Percentiles rank a stretch among this genome's conserved stretches.
These are phyloP conservation scores for Penicillium sumatraense DNA, from an alignment of 2,329 filamentous ascomycete genomes.

Conservation along the genomic window DNA sequence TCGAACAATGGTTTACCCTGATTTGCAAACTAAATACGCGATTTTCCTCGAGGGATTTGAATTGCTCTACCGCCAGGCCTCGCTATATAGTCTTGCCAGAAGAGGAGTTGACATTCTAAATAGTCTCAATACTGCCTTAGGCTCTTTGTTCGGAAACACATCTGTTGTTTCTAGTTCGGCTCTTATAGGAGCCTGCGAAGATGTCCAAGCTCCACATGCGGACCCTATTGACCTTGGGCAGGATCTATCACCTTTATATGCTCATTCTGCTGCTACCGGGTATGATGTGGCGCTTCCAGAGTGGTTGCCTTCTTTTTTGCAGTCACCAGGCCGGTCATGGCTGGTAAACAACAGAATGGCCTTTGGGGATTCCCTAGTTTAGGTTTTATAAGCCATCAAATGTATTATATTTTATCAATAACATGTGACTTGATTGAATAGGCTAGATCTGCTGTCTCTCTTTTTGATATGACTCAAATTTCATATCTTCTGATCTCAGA, in stretches of 20 bases:
- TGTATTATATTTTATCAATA: too few relatives aligned
- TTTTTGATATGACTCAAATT: too few relatives aligned
- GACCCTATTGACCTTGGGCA: not conserved
- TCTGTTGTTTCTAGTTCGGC: not conserved
- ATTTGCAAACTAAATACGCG: not conserved
- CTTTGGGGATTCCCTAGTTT: not conserved
- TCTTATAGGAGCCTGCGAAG: not conserved
- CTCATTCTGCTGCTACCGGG: not conserved
- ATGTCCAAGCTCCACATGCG: not conserved
- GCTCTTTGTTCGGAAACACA: not conserved
- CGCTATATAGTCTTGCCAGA: not conserved
- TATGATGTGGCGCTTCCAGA: not conserved
- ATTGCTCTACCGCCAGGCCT: not conserved
- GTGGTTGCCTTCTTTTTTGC: conserved; percentile 5
- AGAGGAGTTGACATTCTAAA: conserved; percentile 1
- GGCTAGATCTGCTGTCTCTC: too few relatives aligned
- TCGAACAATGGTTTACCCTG: not conserved
- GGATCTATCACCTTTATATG: not conserved
- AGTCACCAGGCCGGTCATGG: conserved; percentile 2
- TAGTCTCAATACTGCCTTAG: not conserved
- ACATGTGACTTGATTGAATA: too few relatives aligned
- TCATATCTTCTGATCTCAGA: too few relatives aligned
- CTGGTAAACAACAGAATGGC: not conserved
- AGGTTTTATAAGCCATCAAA: not conserved
- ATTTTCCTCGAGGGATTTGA: not conserved